A percentile compares a stretch with the other conserved stretches of the same genome.
Evolutionary conservation across 371 early-diverging fungal species (phyloP).

Genomic region (Circinella minor): DNA sequence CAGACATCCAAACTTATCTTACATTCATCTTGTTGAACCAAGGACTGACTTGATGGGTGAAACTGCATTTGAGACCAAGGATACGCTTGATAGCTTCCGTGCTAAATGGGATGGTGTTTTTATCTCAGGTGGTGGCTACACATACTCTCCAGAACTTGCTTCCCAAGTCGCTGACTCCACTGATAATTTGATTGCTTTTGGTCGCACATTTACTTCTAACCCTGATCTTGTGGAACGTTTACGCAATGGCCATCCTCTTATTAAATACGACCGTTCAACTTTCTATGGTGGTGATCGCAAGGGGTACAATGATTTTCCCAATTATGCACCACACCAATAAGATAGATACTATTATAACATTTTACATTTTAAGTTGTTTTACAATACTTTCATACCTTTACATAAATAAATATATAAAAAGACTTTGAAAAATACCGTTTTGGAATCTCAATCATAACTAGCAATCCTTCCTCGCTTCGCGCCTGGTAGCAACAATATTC

Average conservation of each 20-base stretch:
- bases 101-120: conserved; percentile 34
- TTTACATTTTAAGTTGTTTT: no score
- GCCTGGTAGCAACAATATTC: no score
- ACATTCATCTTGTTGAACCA: conserved; percentile 38
- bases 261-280: conserved; percentile 29
- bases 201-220: conserved; percentile 38
- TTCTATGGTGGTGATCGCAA: conserved; percentile 21
- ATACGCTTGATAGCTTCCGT: conserved; percentile 30
- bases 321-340: conserved; percentile 13
- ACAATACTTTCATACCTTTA: no score
- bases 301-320: conserved; percentile 35
- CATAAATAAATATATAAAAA: no score
- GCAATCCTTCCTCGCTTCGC: no score
- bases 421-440: no score
- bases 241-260: conserved; percentile 24
- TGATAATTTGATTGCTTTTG: conserved; percentile 33
- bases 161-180: conserved; percentile 22
- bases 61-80: conserved; percentile 1
- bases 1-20: conserved; percentile 30
- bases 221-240: conserved; percentile 38
- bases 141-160: conserved; percentile 17
- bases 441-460: no score
- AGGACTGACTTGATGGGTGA: conserved; percentile 15
- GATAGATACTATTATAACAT: no score
- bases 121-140: conserved; percentile 33